These are phyloP conservation scores for Quercus mongolica DNA, from an alignment of 306 rosid genomes.

Conservation along the genomic window DNA sequence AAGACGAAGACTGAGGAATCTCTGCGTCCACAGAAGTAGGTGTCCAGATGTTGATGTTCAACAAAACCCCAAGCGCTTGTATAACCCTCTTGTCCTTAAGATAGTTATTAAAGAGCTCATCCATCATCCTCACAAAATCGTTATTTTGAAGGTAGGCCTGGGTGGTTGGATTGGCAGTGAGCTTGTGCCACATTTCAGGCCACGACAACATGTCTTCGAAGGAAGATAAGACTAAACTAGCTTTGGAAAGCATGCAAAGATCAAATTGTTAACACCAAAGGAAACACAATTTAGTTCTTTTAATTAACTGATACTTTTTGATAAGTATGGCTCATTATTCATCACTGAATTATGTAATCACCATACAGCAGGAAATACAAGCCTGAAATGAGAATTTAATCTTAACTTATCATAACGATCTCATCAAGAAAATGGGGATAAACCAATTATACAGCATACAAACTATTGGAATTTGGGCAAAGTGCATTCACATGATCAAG, in stretches of 20 bases:
- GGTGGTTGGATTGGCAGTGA: no score
- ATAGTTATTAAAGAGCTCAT: no score
- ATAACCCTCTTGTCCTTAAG: no score
- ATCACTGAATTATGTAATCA: neutral
- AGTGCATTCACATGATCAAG: no score
- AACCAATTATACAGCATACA: neutral
- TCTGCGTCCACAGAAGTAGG: conserved; percentile 41
- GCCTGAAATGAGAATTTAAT: neutral
- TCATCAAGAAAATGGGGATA: neutral
- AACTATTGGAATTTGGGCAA: no score
- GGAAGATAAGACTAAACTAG: neutral
- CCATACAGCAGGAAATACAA: no score
- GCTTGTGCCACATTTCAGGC: no score
- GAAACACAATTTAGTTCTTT: neutral
- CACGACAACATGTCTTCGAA: no score
- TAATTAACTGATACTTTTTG: neutral
- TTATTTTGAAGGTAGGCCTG: no score
- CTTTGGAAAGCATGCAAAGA: neutral
- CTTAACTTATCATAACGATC: neutral
- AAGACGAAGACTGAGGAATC: conserved; percentile 42
- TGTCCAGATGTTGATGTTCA: neutral
- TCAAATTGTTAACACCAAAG: neutral
- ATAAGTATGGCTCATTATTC: neutral
- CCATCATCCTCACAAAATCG: no score
- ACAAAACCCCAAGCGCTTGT: conserved; percentile 79